Evolutionary conservation across 768 basidiomycete species (phyloP).

Genomic region (Termitomyces sp.): DNA sequence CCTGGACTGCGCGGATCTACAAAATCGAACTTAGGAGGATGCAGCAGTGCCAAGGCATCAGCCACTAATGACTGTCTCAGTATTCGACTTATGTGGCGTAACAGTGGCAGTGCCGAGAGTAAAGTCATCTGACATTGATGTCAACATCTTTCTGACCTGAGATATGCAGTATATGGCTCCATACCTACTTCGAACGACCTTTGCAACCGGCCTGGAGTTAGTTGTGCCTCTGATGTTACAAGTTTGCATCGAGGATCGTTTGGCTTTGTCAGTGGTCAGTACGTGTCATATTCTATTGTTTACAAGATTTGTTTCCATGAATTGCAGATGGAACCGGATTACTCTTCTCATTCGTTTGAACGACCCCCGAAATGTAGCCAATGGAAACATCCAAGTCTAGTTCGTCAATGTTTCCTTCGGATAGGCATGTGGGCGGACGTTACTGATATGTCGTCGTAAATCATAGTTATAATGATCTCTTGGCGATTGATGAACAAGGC

Average conservation of each 20-base stretch:
- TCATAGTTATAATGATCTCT: slow-evolving; percentile 67
- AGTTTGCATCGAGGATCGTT: slow-evolving; percentile 69
- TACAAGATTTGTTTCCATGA: slow-evolving; percentile 5
- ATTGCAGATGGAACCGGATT: slow-evolving; percentile 63
- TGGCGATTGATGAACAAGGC: slow-evolving; percentile 54
- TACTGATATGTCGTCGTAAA: background rate
- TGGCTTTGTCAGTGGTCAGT: slow-evolving; percentile 60
- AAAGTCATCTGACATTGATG: slow-evolving; percentile 17
- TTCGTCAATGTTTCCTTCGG: slow-evolving; percentile 33
- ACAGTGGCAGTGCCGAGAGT: slow-evolving; percentile 67
- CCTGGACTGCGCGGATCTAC: slow-evolving; percentile 74
- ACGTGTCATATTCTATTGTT: slow-evolving; percentile 27
- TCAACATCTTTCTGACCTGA: background rate
- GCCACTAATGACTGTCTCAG: slow-evolving; percentile 71
- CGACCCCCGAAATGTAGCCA: slow-evolving; percentile 57
- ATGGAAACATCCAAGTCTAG: slow-evolving; percentile 72
- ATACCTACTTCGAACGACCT: slow-evolving; percentile 61
- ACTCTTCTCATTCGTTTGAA: slow-evolving; percentile 78
- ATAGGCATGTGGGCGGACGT: background rate
- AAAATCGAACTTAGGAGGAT: slow-evolving; percentile 47
- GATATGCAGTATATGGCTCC: slow-evolving; percentile 68
- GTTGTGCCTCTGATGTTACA: slow-evolving; percentile 70
- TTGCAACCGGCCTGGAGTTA: slow-evolving; percentile 51
- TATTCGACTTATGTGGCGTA: slow-evolving; percentile 74
- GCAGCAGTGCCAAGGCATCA: slow-evolving; percentile 63